These are phyloP conservation scores for Sporothrix brasiliensis DNA, from an alignment of 2,329 filamentous ascomycete genomes.

Conservation along the genomic window DNA sequence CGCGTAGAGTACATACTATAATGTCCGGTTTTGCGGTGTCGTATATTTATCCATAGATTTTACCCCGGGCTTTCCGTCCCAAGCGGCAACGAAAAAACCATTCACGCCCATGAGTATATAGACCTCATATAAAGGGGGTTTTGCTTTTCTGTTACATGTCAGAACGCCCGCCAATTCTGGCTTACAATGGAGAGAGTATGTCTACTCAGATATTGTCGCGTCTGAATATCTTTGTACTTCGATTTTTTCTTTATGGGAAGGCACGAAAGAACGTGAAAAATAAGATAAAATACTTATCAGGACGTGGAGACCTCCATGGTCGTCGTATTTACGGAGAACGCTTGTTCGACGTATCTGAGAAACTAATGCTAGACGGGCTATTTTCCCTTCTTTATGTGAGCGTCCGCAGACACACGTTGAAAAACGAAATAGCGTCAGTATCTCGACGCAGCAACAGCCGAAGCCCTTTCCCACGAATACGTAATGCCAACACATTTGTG, in stretches of 20 bases:
- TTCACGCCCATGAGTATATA: neutral
- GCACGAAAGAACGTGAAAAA: too few species aligned
- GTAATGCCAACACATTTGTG: constrained; percentile 17
- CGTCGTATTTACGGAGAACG: too few species aligned
- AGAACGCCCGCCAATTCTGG: neutral
- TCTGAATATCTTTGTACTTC: neutral
- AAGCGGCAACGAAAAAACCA: neutral
- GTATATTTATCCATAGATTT: constrained; percentile 35
- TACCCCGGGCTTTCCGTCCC: constrained; percentile 39
- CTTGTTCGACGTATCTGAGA: too few species aligned
- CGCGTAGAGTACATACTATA: neutral
- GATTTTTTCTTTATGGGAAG: neutral
- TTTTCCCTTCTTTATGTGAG: too few species aligned
- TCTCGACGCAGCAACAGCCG: neutral
- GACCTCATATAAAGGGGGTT: neutral
- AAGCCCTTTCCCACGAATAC: constrained; percentile 22
- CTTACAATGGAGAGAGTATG: neutral
- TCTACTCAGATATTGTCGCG: neutral
- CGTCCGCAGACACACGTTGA: neutral
- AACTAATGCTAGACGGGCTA: too few species aligned
- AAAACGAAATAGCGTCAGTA: neutral
- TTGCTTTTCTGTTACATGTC: neutral
- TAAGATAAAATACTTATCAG: too few species aligned
- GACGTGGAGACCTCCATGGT: too few species aligned
- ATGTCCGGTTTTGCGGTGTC: neutral